Evolutionary conservation across 2,329 filamentous ascomycete species (phyloP).

Genomic region (Seiridium unicorne): DNA sequence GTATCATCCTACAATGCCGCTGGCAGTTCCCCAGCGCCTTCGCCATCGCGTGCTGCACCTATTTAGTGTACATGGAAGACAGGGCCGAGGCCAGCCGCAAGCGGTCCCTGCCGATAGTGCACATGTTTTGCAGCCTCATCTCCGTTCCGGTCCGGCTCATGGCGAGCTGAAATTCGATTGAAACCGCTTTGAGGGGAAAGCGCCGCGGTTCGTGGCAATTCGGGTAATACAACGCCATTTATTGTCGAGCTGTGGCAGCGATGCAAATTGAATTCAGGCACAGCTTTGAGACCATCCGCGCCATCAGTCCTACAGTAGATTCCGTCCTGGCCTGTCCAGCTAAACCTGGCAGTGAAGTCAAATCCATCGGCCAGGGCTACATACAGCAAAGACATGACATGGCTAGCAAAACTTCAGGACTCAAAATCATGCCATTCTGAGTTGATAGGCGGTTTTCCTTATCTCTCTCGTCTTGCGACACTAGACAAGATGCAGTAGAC

Average conservation of each 20-base stretch:
- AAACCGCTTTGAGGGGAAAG: not conserved
- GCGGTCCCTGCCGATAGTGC: not conserved
- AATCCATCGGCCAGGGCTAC: not conserved
- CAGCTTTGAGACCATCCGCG: too few species aligned
- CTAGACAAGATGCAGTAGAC: not conserved
- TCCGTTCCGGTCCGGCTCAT: not conserved
- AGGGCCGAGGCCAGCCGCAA: not conserved
- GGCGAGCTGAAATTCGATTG: not conserved
- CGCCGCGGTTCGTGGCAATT: slow-evolving; percentile 2
- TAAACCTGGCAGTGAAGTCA: too few species aligned
- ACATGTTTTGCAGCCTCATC: slow-evolving; percentile 3
- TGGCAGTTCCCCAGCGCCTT: not conserved
- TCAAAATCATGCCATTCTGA: not conserved
- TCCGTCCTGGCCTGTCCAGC: not conserved
- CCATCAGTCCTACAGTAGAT: too few species aligned
- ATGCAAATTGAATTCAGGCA: not conserved
- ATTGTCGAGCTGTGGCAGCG: not conserved
- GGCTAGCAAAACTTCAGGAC: not conserved
- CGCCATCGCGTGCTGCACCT: not conserved
- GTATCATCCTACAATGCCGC: not conserved
- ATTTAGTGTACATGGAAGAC: not conserved
- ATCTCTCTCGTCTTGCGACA: not conserved
- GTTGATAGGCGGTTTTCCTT: not conserved
- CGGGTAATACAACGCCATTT: not conserved
- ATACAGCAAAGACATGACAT: not conserved